Conservation (phyloP, 768 basidiomycete genomes). For the Suillus paluster region DNA sequence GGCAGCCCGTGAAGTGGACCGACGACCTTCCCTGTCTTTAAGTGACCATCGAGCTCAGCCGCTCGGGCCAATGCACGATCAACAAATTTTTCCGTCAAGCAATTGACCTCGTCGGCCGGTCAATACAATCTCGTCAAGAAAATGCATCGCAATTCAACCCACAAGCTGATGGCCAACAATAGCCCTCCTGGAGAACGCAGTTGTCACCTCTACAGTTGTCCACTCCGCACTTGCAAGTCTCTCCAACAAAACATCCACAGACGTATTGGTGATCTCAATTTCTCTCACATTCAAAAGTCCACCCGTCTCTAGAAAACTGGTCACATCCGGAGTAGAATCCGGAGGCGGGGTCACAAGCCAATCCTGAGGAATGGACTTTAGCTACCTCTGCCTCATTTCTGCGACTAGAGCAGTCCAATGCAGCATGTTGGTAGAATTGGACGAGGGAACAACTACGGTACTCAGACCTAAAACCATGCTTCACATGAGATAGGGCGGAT, state of each 20-base stretch:
- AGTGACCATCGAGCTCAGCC: constrained; percentile 62
- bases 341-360: constrained; percentile 61
- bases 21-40: constrained; percentile 64
- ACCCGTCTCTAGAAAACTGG: constrained; percentile 53
- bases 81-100: constrained; percentile 81
- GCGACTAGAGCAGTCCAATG: constrained; percentile 58
- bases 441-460: not conserved
- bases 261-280: constrained; percentile 59
- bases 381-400: constrained; percentile 58
- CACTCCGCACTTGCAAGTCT: constrained; percentile 60
- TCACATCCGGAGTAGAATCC: constrained; percentile 53
- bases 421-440: not conserved
- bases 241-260: constrained; percentile 48
- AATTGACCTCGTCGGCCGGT: constrained; percentile 61
- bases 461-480: not conserved
- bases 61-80: constrained; percentile 70
- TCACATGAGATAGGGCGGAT: not conserved
- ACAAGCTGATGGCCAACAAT: constrained; percentile 81
- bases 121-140: not conserved
- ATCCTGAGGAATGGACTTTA: constrained; percentile 60
- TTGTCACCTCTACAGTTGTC: constrained; percentile 69
- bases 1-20: constrained; percentile 81
- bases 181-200: constrained; percentile 76
- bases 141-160: constrained; percentile 21
- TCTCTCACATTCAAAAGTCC: constrained; percentile 61